phyloP scores from a whole-genome alignment of 108 stramenopile species.

The Aurantiochytrium sp. region DNA sequence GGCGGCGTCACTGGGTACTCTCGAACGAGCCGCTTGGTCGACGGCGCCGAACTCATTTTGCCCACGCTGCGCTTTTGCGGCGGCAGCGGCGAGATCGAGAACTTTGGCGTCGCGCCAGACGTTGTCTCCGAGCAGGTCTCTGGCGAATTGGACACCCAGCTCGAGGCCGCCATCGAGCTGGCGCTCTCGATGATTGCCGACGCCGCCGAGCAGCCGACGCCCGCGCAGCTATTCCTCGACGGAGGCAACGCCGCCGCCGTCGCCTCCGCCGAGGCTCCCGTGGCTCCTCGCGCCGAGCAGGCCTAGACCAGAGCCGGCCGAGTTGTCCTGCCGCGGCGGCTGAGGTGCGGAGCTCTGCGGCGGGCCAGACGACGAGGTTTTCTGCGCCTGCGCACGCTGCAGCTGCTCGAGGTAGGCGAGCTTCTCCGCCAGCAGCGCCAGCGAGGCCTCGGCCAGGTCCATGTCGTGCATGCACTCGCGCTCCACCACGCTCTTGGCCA shows the following conservation, averaged over 20 bases:
- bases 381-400: neutral
- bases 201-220: too few species aligned
- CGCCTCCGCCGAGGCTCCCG: too few species aligned
- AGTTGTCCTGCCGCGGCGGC: too few species aligned
- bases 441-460: neutral
- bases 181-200: neutral
- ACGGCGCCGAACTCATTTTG: neutral
- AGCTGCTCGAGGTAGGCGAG: neutral
- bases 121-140: neutral
- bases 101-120: neutral
- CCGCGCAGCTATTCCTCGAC: too few species aligned
- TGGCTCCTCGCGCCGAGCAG: too few species aligned
- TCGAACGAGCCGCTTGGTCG: neutral
- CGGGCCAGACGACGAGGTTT: too few species aligned
- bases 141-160: neutral
- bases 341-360: too few species aligned
- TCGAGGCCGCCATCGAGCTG: neutral
- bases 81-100: neutral
- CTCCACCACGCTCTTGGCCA: neutral
- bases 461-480: neutral
- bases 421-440: neutral
- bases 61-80: neutral
- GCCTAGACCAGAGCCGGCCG: too few species aligned
- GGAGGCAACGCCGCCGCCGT: too few species aligned
- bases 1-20: slow-evolving; percentile 5